Percentiles rank a stretch among this genome's conserved stretches.
phyloP scores from a whole-genome alignment of 148 eudicot species.

The Persicaria maculosa region DNA sequence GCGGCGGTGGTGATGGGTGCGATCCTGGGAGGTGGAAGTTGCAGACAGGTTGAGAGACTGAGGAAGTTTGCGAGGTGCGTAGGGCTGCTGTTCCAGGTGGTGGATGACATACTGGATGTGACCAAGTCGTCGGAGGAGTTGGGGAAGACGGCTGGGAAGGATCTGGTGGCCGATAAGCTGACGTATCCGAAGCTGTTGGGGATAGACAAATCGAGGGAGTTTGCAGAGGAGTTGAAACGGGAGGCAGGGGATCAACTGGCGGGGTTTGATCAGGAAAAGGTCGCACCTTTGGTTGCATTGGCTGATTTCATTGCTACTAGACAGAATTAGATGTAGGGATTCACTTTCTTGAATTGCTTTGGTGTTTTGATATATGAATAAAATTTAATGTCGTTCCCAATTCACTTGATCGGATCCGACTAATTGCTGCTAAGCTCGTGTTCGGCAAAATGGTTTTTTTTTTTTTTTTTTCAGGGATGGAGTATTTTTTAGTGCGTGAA shows the following conservation, averaged over 20 bases:
- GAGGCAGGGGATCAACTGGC: conserved; percentile 46
- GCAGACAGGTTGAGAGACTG: conserved; percentile 46
- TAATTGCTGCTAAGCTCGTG: no score
- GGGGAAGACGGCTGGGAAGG: conserved; percentile 77
- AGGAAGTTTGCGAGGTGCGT: conserved; percentile 50
- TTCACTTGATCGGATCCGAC: rapidly evolving
- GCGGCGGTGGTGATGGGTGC: conserved; percentile 62
- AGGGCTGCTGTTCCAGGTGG: conserved; percentile 67
- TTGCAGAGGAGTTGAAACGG: conserved; percentile 43
- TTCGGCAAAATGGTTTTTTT: no score
- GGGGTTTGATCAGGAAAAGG: conserved; percentile 45
- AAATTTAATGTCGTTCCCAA: rapidly evolving
- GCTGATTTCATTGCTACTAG: conserved; percentile 63
- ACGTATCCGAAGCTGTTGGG: conserved; percentile 67
- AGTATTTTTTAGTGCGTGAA: no score
- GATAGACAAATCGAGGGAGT: conserved; percentile 53
- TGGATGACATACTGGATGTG: conserved; percentile 69
- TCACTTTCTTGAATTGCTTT: no score
- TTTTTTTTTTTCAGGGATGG: no score
- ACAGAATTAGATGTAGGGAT: conserved; percentile 25
- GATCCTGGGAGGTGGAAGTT: conserved; percentile 46
- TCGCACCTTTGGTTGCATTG: conserved; percentile 54
- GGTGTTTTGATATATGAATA: no score
- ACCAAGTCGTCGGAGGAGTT: conserved; percentile 56
- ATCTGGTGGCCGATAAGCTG: conserved; percentile 56